Evolutionary conservation across 2,329 filamentous ascomycete species (phyloP), one percentile per base, ranked within the genome.

Genomic region (Corynespora cassiicola): DNA sequence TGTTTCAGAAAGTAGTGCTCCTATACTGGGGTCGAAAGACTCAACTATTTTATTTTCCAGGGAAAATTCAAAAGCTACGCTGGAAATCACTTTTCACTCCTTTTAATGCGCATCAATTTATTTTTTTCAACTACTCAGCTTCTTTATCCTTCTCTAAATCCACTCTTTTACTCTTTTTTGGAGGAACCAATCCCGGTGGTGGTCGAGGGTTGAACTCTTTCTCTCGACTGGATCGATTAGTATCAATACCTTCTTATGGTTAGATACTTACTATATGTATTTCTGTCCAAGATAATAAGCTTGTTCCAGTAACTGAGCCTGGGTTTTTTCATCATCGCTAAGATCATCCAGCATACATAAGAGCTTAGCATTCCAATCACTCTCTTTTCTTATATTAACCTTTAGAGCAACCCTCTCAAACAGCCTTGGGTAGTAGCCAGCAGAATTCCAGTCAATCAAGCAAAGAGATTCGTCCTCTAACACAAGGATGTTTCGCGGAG

Each of bases 401-500:
- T 21, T 26, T 23, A 46, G 26, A 17, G 35, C 19, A 19, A 7
- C 18, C 9, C 18, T 12, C 26, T 50, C 46, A 23, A 50, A 34
- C 11, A 47, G n/a, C 15, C 35, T 18, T 12, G 46, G 43, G 30
- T 43, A 47, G 26, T 20, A 50, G 1, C 43, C 46, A 17, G 46
- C 46, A 6, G 35, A 39, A 10, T 9, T 18, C 47, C 44, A 50
- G 27, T 50, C 47, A 17, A 50, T 17, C 9, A 47, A 25, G 25
- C 39, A 47, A 9, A 50, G 16, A 6, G 43, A 26, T 5, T 37
- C 36, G 27, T 50, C 44, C 20, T 39, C 11, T 30, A 30, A 12
- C 35, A 42, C 46, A 14, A 50, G 27, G 23, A 50, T 33, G 23
- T 51, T 51, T 19, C 44, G 36, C 11, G 47, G 47, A 6, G 45